Conservation (phyloP, 768 basidiomycete genomes). For the Suillus cothurnatus region DNA sequence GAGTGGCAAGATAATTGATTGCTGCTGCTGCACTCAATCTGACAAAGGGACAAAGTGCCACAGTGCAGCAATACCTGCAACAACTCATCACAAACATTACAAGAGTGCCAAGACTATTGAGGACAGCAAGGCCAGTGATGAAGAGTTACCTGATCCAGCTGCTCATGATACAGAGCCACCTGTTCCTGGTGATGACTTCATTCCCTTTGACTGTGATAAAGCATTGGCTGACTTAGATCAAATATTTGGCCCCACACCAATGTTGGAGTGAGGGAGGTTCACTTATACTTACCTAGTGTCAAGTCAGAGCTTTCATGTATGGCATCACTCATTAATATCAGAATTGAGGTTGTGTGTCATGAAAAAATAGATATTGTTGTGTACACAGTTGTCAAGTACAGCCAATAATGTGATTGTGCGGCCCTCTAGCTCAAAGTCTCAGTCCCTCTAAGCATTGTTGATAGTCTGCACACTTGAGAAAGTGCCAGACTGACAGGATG, state of each 20-base stretch:
- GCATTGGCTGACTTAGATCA: neutral
- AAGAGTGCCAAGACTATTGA: neutral
- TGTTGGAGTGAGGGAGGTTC: neutral
- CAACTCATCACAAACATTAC: neutral
- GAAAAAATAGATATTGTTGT: neutral
- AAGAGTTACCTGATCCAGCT: neutral
- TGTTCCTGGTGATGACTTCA: constrained; percentile 3
- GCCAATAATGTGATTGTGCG: neutral
- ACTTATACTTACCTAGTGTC: neutral
- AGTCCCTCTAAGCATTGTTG: neutral
- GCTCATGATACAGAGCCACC: no score
- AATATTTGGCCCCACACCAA: neutral
- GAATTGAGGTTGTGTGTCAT: neutral
- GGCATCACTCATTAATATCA: neutral
- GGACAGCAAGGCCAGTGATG: neutral
- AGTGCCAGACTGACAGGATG: neutral
- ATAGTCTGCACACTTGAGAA: neutral
- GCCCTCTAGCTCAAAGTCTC: neutral
- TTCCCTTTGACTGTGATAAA: neutral
- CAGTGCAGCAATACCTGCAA: neutral
- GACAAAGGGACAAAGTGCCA: neutral
- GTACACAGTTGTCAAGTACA: neutral
- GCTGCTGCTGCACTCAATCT: neutral
- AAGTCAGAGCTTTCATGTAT: neutral
- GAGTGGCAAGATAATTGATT: neutral